phyloP scores from a whole-genome alignment of 352 stramenopile species.

The Pythium oligandrum region DNA sequence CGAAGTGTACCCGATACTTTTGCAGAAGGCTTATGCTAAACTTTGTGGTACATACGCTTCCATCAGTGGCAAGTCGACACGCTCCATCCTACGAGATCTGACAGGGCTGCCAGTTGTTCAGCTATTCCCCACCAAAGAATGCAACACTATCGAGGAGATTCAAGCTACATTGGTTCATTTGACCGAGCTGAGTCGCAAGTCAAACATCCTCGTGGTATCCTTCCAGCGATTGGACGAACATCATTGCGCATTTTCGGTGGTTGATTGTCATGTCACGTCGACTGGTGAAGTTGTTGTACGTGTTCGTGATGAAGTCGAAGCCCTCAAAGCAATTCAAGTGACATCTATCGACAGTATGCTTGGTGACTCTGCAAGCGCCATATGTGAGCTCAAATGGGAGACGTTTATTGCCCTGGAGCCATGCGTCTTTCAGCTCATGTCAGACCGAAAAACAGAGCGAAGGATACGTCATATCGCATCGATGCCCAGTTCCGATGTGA shows the following conservation, averaged over 20 bases:
- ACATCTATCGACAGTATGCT: no score
- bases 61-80: constrained; percentile 17
- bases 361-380: no score
- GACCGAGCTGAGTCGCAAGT: no score
- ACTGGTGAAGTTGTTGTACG: no score
- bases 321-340: no score
- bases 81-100: constrained; percentile 35
- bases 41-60: constrained; percentile 35
- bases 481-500: not conserved
- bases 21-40: constrained; percentile 65
- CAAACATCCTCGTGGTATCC: not conserved
- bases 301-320: no score
- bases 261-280: not conserved
- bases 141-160: not conserved
- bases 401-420: constrained; percentile 25
- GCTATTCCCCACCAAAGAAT: not conserved
- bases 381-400: constrained; percentile 14
- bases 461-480: no score
- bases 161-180: no score
- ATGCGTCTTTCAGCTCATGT: constrained; percentile 20
- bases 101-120: constrained; percentile 23
- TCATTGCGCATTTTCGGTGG: constrained; percentile 23
- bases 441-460: constrained; percentile 1
- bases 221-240: constrained; percentile 10
- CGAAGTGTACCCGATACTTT: constrained; percentile 30